phyloP scores from a whole-genome alignment of 2,329 filamentous ascomycete species.

The Metarhizium humberi region DNA sequence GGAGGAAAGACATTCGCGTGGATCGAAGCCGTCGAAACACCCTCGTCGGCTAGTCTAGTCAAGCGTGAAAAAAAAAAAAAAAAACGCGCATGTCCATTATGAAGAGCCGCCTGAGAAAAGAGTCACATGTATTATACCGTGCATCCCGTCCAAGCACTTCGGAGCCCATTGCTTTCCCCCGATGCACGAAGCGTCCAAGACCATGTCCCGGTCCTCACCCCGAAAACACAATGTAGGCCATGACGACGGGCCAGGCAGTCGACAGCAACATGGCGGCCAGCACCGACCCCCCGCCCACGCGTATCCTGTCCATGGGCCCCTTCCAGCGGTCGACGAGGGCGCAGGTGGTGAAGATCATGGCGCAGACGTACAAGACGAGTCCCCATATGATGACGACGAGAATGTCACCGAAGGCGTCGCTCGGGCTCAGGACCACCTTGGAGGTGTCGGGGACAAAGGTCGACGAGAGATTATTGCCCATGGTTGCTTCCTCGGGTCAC shows the following conservation, averaged over 20 bases:
- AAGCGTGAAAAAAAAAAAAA: too few species aligned
- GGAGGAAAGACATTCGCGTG: slow-evolving; percentile 33
- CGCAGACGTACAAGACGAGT: slow-evolving; percentile 24
- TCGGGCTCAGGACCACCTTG: slow-evolving; percentile 19
- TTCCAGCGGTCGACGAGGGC: slow-evolving; percentile 33
- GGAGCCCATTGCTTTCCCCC: too few species aligned
- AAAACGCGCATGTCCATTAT: too few species aligned
- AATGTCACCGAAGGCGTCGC: slow-evolving; percentile 21
- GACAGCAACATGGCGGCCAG: slow-evolving; percentile 23
- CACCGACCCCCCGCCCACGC: slow-evolving; percentile 17
- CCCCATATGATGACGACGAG: slow-evolving; percentile 26
- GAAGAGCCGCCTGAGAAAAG: too few species aligned
- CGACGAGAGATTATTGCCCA: slow-evolving; percentile 33
- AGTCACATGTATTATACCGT: too few species aligned
- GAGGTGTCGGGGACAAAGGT: slow-evolving; percentile 28
- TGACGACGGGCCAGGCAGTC: slow-evolving; percentile 25
- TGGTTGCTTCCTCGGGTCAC: slow-evolving; percentile 9
- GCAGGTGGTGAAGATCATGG: slow-evolving; percentile 33
- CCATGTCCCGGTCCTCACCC: background rate
- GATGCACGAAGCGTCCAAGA: too few species aligned
- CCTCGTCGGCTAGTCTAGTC: slow-evolving; percentile 19
- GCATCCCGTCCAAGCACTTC: too few species aligned
- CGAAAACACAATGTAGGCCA: slow-evolving; percentile 21
- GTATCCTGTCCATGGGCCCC: slow-evolving; percentile 25
- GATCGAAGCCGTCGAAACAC: slow-evolving; percentile 37